A percentile compares a stretch with the other conserved stretches of the same genome.
phyloP scores from a whole-genome alignment of 2,329 filamentous ascomycete species.

The Tolypocladium guangdongense region DNA sequence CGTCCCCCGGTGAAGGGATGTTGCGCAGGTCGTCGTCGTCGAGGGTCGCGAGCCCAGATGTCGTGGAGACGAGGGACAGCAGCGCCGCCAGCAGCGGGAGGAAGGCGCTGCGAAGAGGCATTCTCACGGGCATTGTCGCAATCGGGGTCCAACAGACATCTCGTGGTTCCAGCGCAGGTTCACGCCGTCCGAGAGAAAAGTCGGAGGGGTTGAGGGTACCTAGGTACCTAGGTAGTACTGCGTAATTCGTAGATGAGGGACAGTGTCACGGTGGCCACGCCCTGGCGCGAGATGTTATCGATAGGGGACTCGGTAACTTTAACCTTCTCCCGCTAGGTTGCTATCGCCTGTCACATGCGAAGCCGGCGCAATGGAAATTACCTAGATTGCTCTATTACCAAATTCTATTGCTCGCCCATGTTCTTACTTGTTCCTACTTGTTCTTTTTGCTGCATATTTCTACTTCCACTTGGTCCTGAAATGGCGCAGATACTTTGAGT shows the following conservation, averaged over 20 bases:
- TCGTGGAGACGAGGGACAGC: slow-evolving; percentile 10
- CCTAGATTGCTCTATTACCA: no score
- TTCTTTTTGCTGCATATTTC: no score
- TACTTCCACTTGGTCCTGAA: no score
- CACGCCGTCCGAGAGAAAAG: neutral
- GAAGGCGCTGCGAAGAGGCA: neutral
- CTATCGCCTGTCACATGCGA: no score
- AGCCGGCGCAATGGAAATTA: no score
- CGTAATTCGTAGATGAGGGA: neutral
- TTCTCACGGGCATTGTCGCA: neutral
- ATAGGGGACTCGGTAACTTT: no score
- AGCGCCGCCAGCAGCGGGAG: slow-evolving; percentile 1
- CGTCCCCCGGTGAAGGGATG: slow-evolving; percentile 60
- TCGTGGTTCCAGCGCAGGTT: neutral
- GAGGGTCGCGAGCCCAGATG: slow-evolving; percentile 38
- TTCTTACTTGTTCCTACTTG: no score
- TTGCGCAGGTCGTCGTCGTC: slow-evolving; percentile 63
- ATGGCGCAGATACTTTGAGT: no score
- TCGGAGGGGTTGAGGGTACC: neutral
- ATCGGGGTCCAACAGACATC: neutral
- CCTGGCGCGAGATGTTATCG: no score
- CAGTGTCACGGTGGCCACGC: neutral
- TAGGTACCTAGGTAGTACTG: no score
- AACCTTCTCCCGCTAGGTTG: no score
- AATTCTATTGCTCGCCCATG: no score